Percentiles rank a stretch among this genome's conserved stretches.
Conservation (phyloP, 345 rosid species). For the Gossypium herbaceum region DNA sequence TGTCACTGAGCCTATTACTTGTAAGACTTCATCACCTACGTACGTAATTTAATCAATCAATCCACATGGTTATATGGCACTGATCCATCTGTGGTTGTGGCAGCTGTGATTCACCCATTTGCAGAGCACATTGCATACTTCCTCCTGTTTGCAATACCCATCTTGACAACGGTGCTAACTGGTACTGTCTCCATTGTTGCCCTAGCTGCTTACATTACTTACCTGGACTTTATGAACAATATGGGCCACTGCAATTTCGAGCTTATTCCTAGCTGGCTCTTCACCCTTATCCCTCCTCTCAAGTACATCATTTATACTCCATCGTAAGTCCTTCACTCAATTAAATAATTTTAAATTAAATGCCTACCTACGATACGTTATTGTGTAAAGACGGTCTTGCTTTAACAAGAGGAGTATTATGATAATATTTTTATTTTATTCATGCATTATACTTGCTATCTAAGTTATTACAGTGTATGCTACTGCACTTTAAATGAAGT, state of each 20-base stretch:
- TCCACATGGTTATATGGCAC: background rate
- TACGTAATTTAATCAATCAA: too few species aligned
- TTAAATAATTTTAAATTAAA: too few species aligned
- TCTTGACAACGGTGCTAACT: background rate
- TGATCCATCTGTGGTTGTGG: background rate
- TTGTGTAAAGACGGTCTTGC: too few species aligned
- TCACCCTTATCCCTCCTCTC: background rate
- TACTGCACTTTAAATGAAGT: too few species aligned
- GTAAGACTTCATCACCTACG: slow-evolving; percentile 25
- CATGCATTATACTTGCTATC: background rate
- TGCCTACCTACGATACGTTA: too few species aligned
- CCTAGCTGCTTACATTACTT: background rate
- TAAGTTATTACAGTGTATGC: too few species aligned
- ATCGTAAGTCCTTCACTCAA: background rate
- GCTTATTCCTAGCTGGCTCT: background rate
- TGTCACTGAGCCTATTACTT: slow-evolving; percentile 79
- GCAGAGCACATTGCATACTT: slow-evolving; percentile 46
- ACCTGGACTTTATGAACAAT: slow-evolving; percentile 1
- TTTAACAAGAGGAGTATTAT: too few species aligned
- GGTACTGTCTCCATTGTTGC: background rate
- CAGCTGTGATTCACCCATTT: slow-evolving; percentile 88
- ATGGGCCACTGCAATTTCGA: slow-evolving; percentile 5
- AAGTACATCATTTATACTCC: background rate
- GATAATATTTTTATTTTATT: too few species aligned
- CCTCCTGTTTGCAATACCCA: background rate